Evolutionary conservation across 306 rosid genomes (phyloP).

Genomic region (Prunus fruticosa): DNA sequence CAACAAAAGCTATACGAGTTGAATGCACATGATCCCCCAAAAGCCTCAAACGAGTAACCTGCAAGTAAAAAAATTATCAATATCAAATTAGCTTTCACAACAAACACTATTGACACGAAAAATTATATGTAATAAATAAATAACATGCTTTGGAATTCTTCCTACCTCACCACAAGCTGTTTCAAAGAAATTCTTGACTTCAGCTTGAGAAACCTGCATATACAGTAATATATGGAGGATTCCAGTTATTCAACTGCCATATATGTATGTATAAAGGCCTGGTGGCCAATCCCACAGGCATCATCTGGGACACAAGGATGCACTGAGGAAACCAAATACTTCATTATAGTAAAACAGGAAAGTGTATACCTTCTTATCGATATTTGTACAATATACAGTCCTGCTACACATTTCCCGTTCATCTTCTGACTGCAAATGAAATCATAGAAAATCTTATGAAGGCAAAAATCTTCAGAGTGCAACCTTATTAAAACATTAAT

Average conservation of each 20-base stretch:
- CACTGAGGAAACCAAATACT: not conserved
- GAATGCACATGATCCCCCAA: slow-evolving; percentile 96
- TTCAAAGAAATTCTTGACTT: slow-evolving; percentile 91
- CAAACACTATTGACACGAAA: not conserved
- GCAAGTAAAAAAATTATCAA: slow-evolving; percentile 8
- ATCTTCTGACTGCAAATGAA: slow-evolving; percentile 74
- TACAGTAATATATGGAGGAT: not conserved
- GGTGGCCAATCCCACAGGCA: not conserved
- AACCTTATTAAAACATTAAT: not conserved
- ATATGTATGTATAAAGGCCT: not conserved
- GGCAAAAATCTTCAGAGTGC: slow-evolving; percentile 2
- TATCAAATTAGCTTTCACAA: not conserved
- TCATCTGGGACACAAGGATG: not conserved
- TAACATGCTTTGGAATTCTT: slow-evolving; percentile 9
- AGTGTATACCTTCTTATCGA: slow-evolving; percentile 74
- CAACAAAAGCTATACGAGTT: slow-evolving; percentile 98
- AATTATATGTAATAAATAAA: not conserved
- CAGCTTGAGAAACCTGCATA: slow-evolving; percentile 84
- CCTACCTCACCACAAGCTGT: slow-evolving; percentile 90
- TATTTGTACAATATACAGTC: slow-evolving; percentile 96
- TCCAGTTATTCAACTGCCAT: slow-evolving; percentile 19
- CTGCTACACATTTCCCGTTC: slow-evolving; percentile 97
- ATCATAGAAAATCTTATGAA: slow-evolving; percentile 18
- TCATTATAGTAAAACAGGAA: not conserved
- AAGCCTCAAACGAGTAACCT: slow-evolving; percentile 97